Evolutionary conservation across 169 alveolate species (phyloP).

Genomic region (Miamiensis avidus): DNA sequence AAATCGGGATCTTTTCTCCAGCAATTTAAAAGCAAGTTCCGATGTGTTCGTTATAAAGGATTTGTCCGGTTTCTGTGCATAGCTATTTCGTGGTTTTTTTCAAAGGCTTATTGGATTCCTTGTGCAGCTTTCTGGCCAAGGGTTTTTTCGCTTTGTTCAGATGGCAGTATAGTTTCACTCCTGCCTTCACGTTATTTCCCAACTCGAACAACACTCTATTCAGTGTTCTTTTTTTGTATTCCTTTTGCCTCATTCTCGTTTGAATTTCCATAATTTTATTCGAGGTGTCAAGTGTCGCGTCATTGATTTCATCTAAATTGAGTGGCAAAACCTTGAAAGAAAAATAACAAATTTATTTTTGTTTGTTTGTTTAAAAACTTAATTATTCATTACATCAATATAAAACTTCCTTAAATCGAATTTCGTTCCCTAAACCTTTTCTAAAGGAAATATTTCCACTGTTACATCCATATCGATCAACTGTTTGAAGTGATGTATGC

Average conservation of each 20-base stretch:
- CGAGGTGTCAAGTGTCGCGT: constrained; percentile 49
- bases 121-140: constrained; percentile 66
- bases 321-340: neutral
- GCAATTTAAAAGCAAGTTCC: constrained; percentile 78
- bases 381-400: constrained; percentile 44
- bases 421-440: constrained; percentile 35
- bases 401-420: constrained; percentile 82
- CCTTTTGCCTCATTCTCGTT: constrained; percentile 82
- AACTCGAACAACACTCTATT: constrained; percentile 75
- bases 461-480: constrained; percentile 71
- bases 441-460: constrained; percentile 86
- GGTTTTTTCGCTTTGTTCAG: constrained; percentile 77
- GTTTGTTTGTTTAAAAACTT: neutral
- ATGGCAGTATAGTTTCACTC: constrained; percentile 73
- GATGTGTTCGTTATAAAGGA: constrained; percentile 79
- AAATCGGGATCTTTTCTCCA: constrained; percentile 74
- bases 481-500: constrained; percentile 77
- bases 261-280: constrained; percentile 76
- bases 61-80: constrained; percentile 80
- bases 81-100: constrained; percentile 62
- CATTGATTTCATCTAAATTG: constrained; percentile 68
- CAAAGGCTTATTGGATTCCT: constrained; percentile 69
- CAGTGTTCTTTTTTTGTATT: constrained; percentile 81
- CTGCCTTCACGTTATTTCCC: constrained; percentile 71
- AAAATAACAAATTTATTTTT: no score